Percentiles rank a stretch among this genome's conserved stretches.
phyloP scores from a whole-genome alignment of 108 stramenopile species.

The Mediolabrus comicus region DNA sequence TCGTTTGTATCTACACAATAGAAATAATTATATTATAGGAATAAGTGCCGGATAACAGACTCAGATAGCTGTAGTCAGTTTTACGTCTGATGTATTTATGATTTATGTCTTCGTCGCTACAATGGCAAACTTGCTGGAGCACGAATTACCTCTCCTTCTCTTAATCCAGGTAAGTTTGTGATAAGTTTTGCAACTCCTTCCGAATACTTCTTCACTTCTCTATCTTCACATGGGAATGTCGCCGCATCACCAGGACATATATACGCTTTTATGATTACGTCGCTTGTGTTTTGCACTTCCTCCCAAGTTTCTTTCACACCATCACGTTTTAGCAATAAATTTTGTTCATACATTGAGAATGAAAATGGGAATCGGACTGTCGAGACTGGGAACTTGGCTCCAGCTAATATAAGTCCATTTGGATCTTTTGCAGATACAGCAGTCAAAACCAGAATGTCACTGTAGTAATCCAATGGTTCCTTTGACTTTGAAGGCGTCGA shows the following conservation, averaged over 20 bases:
- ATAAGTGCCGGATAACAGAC: neutral
- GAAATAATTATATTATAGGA: neutral
- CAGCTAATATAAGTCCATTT: slow-evolving; percentile 37
- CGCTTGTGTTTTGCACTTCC: slow-evolving; percentile 4
- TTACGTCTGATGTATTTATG: no score
- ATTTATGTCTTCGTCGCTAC: slow-evolving; percentile 5
- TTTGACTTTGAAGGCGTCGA: neutral
- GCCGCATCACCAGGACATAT: slow-evolving; percentile 40
- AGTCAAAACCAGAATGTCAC: slow-evolving; percentile 45
- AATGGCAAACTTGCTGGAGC: slow-evolving; percentile 50
- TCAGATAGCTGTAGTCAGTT: no score
- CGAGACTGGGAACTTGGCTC: slow-evolving; percentile 45
- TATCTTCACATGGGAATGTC: slow-evolving; percentile 36
- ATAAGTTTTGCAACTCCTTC: slow-evolving; percentile 45
- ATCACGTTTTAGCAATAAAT: slow-evolving; percentile 19
- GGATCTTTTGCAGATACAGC: slow-evolving; percentile 26
- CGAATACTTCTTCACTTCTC: slow-evolving; percentile 29
- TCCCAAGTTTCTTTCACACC: slow-evolving; percentile 23
- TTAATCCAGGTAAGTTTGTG: slow-evolving; percentile 32
- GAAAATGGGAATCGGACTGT: slow-evolving; percentile 36
- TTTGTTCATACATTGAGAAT: slow-evolving; percentile 45
- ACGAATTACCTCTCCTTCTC: slow-evolving; percentile 33
- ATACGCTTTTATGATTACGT: slow-evolving; percentile 31
- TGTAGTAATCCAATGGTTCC: slow-evolving; percentile 17
- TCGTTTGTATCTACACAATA: neutral